Evolutionary conservation across 495 filamentous ascomycete species (phyloP), one percentile per base, ranked within the genome.

Genomic region (Aspergillus bridgeri): DNA sequence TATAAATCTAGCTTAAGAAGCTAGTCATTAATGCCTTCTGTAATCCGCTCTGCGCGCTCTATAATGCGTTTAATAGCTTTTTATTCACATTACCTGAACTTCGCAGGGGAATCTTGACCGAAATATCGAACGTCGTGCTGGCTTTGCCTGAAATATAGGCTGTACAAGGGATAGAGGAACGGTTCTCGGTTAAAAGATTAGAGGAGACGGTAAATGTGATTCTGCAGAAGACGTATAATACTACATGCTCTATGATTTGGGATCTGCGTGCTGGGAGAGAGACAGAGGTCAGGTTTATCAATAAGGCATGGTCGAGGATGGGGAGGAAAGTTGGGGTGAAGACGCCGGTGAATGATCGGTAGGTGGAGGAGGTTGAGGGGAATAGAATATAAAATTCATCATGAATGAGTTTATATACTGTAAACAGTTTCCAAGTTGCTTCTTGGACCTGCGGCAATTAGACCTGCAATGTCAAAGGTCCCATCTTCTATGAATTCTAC

Each of bases 281-380:
- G 58, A 91, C 87, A 5, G 89, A 91, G 70, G 80, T 92, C 46
- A 78, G 82, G n/a, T 90, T 86, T 60, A 85, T 91, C 58, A 92
- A 90, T 71, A 89, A 87, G 19, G 91, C 83, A 71, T 75, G 90
- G 29, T 79, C 89, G 48, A 69, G 65, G 54, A 77, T 79, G 38
- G 88, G 79, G 20, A 72, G 79, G 61, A 81, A 87, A 68, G 51
- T 84, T 27, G 81, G 83, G 11, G 53, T 88, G 7, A 6, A 19
- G 15, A 57, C 56, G 8, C 53, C 52, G 47, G 51, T 60, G 24
- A 58, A 60, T 58, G 54, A 52, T 17, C 18, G 24, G 5, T 21
- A 62, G 21, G 42, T 65, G 9, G 22, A 48, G 42, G 25, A 52
- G 24, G 50, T 62, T n/a, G 21, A 20, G n/a, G 44, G 4, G 33